Conservation (phyloP, 768 basidiomycete genomes). For the Amanita rubescens region DNA sequence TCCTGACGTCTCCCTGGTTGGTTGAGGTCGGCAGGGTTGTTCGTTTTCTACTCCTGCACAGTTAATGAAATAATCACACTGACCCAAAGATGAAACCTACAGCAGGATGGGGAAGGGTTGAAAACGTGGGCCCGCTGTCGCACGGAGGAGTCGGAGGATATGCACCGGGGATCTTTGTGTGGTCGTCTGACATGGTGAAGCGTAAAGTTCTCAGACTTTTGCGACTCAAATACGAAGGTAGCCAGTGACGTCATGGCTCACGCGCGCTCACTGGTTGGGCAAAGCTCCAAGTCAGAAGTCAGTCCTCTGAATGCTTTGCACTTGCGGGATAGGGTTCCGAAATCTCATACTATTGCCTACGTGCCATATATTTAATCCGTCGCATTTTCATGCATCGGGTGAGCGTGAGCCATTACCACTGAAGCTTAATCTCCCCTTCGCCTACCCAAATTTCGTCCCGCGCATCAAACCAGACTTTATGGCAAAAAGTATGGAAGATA, state of each 20-base stretch:
- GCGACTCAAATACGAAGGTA: not conserved
- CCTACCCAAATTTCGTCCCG: too few species aligned
- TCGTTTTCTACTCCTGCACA: conserved; percentile 38
- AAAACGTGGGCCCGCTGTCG: conserved; percentile 32
- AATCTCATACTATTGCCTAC: too few species aligned
- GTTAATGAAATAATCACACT: not conserved
- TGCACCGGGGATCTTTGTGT: not conserved
- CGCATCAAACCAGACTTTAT: too few species aligned
- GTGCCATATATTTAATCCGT: too few species aligned
- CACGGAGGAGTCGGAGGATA: conserved; percentile 1
- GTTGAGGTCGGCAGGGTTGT: conserved; percentile 38
- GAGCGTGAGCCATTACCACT: too few species aligned
- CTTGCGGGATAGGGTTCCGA: too few species aligned
- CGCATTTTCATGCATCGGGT: too few species aligned
- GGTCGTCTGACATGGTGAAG: not conserved
- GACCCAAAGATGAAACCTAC: conserved; percentile 23
- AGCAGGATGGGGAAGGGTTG: conserved; percentile 57
- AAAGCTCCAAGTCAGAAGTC: too few species aligned
- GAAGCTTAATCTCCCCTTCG: too few species aligned
- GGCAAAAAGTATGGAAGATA: too few species aligned
- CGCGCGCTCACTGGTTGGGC: too few species aligned
- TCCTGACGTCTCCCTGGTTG: not conserved
- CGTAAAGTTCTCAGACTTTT: not conserved
- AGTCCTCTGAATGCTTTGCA: too few species aligned
- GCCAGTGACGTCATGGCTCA: not conserved